Conservation (phyloP, 495 filamentous ascomycete genomes). For the Rhypophila decipiens region DNA sequence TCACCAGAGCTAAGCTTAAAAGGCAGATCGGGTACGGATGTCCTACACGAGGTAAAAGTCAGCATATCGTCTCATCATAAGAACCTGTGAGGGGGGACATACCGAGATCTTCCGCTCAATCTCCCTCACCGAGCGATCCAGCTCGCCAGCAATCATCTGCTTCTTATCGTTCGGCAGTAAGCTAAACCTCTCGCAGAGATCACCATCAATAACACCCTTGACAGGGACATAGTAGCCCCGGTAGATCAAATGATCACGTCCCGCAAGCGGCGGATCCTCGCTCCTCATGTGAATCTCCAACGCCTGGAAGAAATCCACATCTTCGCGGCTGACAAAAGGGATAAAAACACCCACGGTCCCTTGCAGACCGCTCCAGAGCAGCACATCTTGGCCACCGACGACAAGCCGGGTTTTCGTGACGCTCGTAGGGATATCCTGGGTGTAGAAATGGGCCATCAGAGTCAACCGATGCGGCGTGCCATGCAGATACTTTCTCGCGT, state of each 20-base stretch:
- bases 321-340: slow-evolving; percentile 82
- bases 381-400: slow-evolving; percentile 81
- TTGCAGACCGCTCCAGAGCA: slow-evolving; percentile 91
- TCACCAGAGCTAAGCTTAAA: no score
- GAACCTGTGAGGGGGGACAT: slow-evolving; percentile 26
- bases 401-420: slow-evolving; percentile 86
- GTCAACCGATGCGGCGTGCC: slow-evolving; percentile 79
- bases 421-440: slow-evolving; percentile 86
- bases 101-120: slow-evolving; percentile 95
- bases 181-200: slow-evolving; percentile 88
- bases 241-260: slow-evolving; percentile 91
- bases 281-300: slow-evolving; percentile 78
- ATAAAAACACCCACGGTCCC: slow-evolving; percentile 90
- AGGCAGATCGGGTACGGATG: slow-evolving; percentile 81
- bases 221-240: slow-evolving; percentile 94
- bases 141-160: slow-evolving; percentile 86
- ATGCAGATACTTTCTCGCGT: slow-evolving; percentile 82
- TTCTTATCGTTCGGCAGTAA: slow-evolving; percentile 78
- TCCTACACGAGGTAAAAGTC: slow-evolving; percentile 46
- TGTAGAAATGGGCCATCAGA: slow-evolving; percentile 79
- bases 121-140: slow-evolving; percentile 84
- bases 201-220: slow-evolving; percentile 97
- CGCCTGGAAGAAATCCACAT: slow-evolving; percentile 95
- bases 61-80: slow-evolving; percentile 6
- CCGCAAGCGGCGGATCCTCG: slow-evolving; percentile 80